These are phyloP conservation scores for Oenanthe sinensis DNA, from an alignment of 129 eudicot genomes.

Conservation along the genomic window DNA sequence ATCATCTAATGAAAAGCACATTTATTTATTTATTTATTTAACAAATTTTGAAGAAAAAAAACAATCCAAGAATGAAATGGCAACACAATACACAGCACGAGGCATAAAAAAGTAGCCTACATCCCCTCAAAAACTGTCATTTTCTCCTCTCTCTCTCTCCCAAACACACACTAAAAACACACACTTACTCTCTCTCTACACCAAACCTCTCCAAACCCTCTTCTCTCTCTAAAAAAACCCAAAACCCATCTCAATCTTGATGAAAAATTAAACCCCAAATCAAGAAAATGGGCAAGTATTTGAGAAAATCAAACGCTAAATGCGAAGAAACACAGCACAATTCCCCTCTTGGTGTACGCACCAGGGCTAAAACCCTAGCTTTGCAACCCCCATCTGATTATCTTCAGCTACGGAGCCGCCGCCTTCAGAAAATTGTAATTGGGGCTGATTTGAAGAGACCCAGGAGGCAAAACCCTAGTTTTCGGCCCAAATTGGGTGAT, in stretches of 20 bases:
- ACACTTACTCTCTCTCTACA: not conserved
- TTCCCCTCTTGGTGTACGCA: slow-evolving; percentile 16
- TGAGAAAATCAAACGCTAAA: slow-evolving; percentile 15
- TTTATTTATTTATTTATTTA: no score
- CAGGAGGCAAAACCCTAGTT: slow-evolving; percentile 15
- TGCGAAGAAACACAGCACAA: not conserved
- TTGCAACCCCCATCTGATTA: slow-evolving; percentile 24
- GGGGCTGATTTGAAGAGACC: slow-evolving; percentile 16
- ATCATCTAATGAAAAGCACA: no score
- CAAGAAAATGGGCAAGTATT: slow-evolving; percentile 16
- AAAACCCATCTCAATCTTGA: not conserved
- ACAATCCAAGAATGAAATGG: no score
- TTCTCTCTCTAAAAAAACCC: not conserved
- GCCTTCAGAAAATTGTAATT: slow-evolving; percentile 32
- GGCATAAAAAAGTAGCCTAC: not conserved
- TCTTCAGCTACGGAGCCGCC: slow-evolving; percentile 58
- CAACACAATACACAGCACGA: no score
- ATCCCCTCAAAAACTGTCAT: slow-evolving; percentile 1
- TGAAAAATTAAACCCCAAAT: not conserved
- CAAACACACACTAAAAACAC: not conserved
- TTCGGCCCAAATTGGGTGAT: not conserved
- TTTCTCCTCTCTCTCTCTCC: not conserved
- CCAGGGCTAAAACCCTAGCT: slow-evolving; percentile 20
- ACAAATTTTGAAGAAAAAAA: no score
- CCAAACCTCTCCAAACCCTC: not conserved